Evolutionary conservation across 2,329 filamentous ascomycete genomes (phyloP).

Genomic region (Iodosphaeria phyllophila): DNA sequence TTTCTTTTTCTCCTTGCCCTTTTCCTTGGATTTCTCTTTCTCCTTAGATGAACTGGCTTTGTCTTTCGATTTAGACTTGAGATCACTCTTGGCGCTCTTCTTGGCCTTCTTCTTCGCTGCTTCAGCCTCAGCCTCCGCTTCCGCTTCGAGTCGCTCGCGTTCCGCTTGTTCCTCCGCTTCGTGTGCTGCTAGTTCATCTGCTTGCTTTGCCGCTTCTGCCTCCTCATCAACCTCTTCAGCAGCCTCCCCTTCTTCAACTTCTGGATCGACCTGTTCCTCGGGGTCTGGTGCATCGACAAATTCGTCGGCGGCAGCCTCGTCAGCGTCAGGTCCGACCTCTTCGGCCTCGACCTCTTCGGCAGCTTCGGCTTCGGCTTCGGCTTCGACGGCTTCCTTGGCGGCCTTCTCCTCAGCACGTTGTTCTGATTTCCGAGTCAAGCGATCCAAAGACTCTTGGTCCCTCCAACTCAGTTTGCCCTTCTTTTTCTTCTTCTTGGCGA

Average conservation of each 20-base stretch:
- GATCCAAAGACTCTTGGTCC: conserved; percentile 10
- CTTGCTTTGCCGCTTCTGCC: conserved; percentile 6
- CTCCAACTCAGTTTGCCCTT: conserved; percentile 10
- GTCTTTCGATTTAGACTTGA: conserved; percentile 14
- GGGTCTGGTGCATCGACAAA: conserved; percentile 11
- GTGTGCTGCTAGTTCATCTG: too few relatives aligned
- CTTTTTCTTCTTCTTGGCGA: conserved; percentile 3
- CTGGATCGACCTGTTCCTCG: conserved; percentile 8
- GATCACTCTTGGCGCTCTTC: conserved; percentile 17
- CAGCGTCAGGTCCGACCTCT: conserved; percentile 6
- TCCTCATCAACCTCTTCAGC: conserved; percentile 9
- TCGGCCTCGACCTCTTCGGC: too few relatives aligned
- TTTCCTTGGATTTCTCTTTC: conserved; percentile 10
- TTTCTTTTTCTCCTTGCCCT: conserved; percentile 5
- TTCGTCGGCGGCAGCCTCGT: conserved; percentile 6
- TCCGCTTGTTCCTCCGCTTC: conserved; percentile 9
- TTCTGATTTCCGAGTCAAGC: conserved; percentile 21
- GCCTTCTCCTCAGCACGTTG: conserved; percentile 20
- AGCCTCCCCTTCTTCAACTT: conserved; percentile 10
- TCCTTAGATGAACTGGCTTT: conserved; percentile 11
- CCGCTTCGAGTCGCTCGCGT: conserved; percentile 10
- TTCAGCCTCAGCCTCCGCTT: conserved; percentile 14
- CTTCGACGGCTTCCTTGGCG: conserved; percentile 6
- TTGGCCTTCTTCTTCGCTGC: conserved; percentile 22
- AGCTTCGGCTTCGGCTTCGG: conserved; percentile 14